These are phyloP conservation scores for Amauroascus verrucosus DNA, from an alignment of 2,329 filamentous ascomycete genomes.

Conservation along the genomic window DNA sequence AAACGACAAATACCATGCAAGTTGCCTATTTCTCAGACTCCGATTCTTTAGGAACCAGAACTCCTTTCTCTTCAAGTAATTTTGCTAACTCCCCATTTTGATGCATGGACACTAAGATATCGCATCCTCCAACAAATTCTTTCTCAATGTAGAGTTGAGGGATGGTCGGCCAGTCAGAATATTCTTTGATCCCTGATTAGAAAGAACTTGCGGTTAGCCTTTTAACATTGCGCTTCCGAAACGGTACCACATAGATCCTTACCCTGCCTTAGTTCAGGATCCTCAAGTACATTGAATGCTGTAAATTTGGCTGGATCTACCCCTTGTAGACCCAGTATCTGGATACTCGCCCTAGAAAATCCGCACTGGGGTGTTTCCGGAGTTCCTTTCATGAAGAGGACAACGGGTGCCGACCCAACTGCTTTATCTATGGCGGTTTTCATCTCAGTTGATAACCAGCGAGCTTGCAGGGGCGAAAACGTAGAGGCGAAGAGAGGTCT, in stretches of 20 bases:
- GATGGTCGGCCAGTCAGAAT: constrained; percentile 98
- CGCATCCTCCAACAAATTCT: constrained; percentile 95
- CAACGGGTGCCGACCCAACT: constrained; percentile 75
- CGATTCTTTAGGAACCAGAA: constrained; percentile 57
- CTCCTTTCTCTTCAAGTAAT: constrained; percentile 80
- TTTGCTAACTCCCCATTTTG: constrained; percentile 89
- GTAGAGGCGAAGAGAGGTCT: neutral
- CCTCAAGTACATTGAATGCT: constrained; percentile 96
- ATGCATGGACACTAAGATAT: constrained; percentile 95
- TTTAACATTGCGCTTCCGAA: neutral
- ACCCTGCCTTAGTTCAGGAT: constrained; percentile 75
- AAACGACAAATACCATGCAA: neutral
- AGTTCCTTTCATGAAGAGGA: constrained; percentile 99
- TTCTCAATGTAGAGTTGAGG: constrained; percentile 91
- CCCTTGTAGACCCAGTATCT: constrained; percentile 88
- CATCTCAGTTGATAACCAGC: constrained; percentile 67
- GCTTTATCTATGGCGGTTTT: constrained; percentile 81
- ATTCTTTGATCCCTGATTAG: constrained; percentile 96
- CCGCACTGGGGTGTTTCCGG: constrained; percentile 93
- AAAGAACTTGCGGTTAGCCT: neutral
- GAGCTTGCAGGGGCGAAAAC: constrained; percentile 11
- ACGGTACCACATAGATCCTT: constrained; percentile 21
- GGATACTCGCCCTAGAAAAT: constrained; percentile 88
- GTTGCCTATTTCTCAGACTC: constrained; percentile 1
- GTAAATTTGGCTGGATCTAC: constrained; percentile 93